Conservation (phyloP, 2,329 filamentous ascomycete genomes). For the Fusarium multiceps region DNA sequence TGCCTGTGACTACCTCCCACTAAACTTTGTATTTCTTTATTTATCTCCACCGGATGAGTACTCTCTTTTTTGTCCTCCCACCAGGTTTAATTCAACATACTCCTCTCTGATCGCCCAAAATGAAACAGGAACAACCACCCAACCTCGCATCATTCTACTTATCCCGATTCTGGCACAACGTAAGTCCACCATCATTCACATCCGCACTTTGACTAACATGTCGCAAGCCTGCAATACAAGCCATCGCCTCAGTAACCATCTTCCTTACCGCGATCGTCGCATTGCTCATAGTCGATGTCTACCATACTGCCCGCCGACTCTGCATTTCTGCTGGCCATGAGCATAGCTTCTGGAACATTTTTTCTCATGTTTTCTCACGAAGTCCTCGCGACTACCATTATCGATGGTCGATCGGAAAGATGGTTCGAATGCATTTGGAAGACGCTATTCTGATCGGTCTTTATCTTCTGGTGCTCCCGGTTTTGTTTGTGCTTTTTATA, state of each 20-base stretch:
- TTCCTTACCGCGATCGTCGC: neutral
- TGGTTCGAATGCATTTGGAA: neutral
- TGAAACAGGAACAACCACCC: accelerated
- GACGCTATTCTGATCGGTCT: neutral
- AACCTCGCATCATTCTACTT: neutral
- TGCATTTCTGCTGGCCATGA: neutral
- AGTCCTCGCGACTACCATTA: neutral
- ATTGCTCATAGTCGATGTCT: neutral
- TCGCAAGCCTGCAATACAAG: neutral
- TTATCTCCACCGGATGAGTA: too few species aligned
- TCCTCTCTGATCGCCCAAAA: accelerated
- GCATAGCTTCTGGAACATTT: neutral
- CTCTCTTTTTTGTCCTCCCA: neutral
- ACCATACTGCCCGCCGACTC: neutral
- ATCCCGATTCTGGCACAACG: neutral
- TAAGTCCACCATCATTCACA: accelerated
- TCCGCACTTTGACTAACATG: accelerated
- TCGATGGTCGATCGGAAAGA: neutral
- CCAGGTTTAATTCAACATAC: neutral
- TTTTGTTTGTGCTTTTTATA: neutral
- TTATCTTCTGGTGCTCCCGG: neutral
- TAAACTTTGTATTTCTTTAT: neutral
- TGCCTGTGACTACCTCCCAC: neutral
- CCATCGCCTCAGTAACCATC: neutral
- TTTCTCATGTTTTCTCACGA: neutral